Conservation (phyloP, 805 yeast species). For the Torulaspora delbrueckii region DNA sequence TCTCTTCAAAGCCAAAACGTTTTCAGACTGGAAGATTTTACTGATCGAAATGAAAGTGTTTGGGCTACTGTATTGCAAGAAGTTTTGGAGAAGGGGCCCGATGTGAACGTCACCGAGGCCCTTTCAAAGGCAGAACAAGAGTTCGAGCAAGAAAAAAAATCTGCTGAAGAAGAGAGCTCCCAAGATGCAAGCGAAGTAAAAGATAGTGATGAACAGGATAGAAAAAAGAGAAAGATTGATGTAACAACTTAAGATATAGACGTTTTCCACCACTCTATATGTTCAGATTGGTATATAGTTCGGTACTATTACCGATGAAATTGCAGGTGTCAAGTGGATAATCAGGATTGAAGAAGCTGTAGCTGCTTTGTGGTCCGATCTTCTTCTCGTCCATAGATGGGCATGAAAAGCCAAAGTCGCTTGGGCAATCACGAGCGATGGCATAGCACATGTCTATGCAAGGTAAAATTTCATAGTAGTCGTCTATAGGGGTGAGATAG, state of each 20-base stretch:
- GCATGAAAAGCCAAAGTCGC: slow-evolving; percentile 68
- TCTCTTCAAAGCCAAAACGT: slow-evolving; percentile 61
- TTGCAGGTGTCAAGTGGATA: slow-evolving; percentile 39
- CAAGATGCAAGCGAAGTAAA: neutral
- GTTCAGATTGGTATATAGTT: slow-evolving; percentile 7
- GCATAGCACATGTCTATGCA: slow-evolving; percentile 77
- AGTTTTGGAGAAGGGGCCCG: slow-evolving; percentile 47
- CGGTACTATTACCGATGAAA: slow-evolving; percentile 33
- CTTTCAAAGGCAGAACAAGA: slow-evolving; percentile 33
- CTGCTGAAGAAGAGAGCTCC: neutral
- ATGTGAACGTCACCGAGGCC: slow-evolving; percentile 39
- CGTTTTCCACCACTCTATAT: neutral
- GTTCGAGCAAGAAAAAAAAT: slow-evolving; percentile 3
- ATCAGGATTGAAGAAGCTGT: slow-evolving; percentile 21
- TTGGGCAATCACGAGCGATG: slow-evolving; percentile 79
- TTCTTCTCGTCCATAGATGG: slow-evolving; percentile 41
- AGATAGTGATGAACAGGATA: neutral
- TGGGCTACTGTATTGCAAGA: slow-evolving; percentile 66
- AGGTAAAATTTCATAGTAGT: slow-evolving; percentile 79
- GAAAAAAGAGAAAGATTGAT: slow-evolving; percentile 16
- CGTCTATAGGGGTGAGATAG: slow-evolving; percentile 47
- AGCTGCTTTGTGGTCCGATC: slow-evolving; percentile 29
- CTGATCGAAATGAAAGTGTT: slow-evolving; percentile 49
- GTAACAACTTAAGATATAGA: slow-evolving; percentile 2
- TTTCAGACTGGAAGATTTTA: slow-evolving; percentile 62